Base-by-base conservation (phyloP, 2,329 filamentous ascomycete genomes). In the Uncinocarpus reesii region DNA sequence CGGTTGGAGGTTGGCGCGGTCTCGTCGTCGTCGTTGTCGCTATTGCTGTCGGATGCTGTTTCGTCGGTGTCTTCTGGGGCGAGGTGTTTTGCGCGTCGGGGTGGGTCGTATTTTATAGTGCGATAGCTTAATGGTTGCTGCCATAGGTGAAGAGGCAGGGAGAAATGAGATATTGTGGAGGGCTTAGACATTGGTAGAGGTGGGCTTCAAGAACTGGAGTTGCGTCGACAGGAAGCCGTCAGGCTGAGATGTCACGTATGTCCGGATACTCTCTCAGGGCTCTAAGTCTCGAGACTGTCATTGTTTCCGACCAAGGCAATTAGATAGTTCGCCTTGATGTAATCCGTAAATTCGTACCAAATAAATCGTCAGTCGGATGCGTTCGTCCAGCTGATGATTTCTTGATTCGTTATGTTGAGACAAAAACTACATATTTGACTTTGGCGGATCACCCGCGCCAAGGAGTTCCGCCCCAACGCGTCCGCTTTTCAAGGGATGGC, bases 111-210 rank as follows among this genome's bases (percentile, higher is more conserved):
- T 48, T 57, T 59, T 49, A 61, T 56, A 10, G 59, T 55, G n/a
- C 66, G 65, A 49, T 58, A 55, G 50, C 62, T 65, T 5, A 53
- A 45, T 15, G 62, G 60, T 53, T 65, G 65, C 47, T 63, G 60
- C 62, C 63, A 67, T 48, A 55, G 51, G 6, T 62, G 57, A 23
- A 69, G 58, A 42, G 66, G 66, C 49, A 68, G 56, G 20, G 64
- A 63, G 52, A 68, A 69, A 20, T 56, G 54, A 7, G 64, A 65
- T 40, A 63, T 60, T 13, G 46, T 29, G 13, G 35, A 2, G 7
- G 18, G 13, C 23, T 47, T 29, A 10, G 35, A 15, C 45, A 47
- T 47, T 41, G n/a, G 42, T 28, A 15, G 28, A 4, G 4, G 38
- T 3, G n/a, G 20, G 38, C 10, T n/a, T n/a, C 8, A n/a, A 24